Conservation (phyloP, 208 protist genomes). For the Leishmania tarentolae region DNA sequence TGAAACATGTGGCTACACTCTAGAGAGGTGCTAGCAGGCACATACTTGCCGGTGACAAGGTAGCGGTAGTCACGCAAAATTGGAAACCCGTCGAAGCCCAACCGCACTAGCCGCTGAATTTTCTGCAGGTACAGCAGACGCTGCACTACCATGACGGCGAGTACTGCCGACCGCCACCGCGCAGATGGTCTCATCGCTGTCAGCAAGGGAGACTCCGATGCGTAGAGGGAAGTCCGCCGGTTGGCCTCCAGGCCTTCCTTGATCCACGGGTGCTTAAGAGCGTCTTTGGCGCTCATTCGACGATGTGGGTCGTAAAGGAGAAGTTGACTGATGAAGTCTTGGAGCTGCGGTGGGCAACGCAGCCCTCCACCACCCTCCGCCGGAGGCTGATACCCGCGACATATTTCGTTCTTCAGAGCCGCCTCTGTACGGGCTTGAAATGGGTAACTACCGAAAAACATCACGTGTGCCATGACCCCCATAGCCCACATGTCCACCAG, state of each 20-base stretch:
- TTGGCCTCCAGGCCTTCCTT: slow-evolving; percentile 46
- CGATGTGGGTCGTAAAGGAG: slow-evolving; percentile 68
- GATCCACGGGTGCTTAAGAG: slow-evolving; percentile 87
- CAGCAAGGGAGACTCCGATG: background rate
- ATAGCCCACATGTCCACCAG: slow-evolving; percentile 93
- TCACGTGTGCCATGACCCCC: slow-evolving; percentile 88
- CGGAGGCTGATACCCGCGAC: slow-evolving; percentile 25
- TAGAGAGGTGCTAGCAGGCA: slow-evolving; percentile 37
- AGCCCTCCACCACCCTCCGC: background rate
- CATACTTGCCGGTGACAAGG: slow-evolving; percentile 55
- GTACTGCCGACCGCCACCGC: slow-evolving; percentile 47
- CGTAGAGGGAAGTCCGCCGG: slow-evolving; percentile 16
- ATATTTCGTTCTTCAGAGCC: slow-evolving; percentile 51
- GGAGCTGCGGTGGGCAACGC: slow-evolving; percentile 33
- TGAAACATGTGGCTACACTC: slow-evolving; percentile 74
- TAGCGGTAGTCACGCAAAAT: slow-evolving; percentile 73
- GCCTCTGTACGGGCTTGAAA: slow-evolving; percentile 59
- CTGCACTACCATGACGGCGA: slow-evolving; percentile 68
- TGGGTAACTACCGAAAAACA: slow-evolving; percentile 79
- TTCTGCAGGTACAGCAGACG: slow-evolving; percentile 65
- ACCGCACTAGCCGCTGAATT: slow-evolving; percentile 46
- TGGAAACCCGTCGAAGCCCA: slow-evolving; percentile 41
- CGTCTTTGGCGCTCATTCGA: slow-evolving; percentile 81
- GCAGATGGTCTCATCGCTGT: slow-evolving; percentile 14
- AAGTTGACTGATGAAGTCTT: slow-evolving; percentile 83